Evolutionary conservation across 768 basidiomycete genomes (phyloP).

Genomic region (Cubamyces sp.): DNA sequence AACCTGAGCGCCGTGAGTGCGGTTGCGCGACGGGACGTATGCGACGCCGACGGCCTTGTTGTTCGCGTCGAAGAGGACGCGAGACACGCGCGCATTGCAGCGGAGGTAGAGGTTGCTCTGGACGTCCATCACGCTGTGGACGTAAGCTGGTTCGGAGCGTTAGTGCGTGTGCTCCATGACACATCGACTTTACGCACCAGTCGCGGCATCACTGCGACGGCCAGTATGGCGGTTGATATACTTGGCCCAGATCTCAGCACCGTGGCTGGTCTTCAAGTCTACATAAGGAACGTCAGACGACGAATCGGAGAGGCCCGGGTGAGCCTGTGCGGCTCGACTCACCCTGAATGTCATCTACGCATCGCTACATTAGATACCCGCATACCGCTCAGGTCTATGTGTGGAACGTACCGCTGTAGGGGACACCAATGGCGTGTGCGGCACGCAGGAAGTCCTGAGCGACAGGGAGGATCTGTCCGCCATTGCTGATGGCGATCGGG

Average conservation of each 20-base stretch:
- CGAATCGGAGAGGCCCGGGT: not conserved
- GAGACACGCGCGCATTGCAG: constrained; percentile 65
- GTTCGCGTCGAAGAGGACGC: constrained; percentile 70
- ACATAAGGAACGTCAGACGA: not conserved
- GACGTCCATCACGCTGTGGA: constrained; percentile 71
- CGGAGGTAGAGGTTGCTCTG: constrained; percentile 70
- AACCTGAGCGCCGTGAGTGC: constrained; percentile 52
- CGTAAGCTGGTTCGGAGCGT: constrained; percentile 48
- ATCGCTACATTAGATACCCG: not conserved
- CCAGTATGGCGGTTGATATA: constrained; percentile 78
- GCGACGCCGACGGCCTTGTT: constrained; percentile 73
- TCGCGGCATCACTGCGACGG: constrained; percentile 71
- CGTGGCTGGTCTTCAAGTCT: constrained; percentile 64
- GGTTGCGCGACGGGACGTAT: constrained; percentile 67
- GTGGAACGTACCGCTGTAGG: constrained; percentile 58
- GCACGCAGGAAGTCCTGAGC: constrained; percentile 75
- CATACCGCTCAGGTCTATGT: not conserved
- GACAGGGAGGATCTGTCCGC: constrained; percentile 62
- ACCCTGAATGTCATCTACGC: constrained; percentile 66
- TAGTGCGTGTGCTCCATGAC: not conserved
- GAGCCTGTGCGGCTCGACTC: not conserved
- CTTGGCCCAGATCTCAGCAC: constrained; percentile 75
- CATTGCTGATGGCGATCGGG: constrained; percentile 75
- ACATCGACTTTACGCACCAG: constrained; percentile 41
- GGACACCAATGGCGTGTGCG: constrained; percentile 60